A percentile compares a stretch with the other conserved stretches of the same genome.
phyloP scores from a whole-genome alignment of 2,329 filamentous ascomycete genomes.

The Hawksworthiomyces lignivorus region DNA sequence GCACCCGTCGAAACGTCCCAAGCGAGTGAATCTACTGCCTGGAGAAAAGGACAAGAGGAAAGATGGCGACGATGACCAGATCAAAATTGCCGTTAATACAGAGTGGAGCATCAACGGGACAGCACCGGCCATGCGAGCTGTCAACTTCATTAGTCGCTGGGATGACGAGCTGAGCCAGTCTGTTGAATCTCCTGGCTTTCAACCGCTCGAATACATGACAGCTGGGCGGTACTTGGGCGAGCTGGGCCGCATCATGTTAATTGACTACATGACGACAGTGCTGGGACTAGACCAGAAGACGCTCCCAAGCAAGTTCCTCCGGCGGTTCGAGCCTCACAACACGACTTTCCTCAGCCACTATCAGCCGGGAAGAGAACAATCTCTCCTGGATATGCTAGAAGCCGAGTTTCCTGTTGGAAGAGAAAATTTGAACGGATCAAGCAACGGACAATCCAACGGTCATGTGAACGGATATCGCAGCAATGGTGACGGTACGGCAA shows the following conservation, averaged over 20 bases:
- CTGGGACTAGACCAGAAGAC: conserved; percentile 31
- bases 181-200: conserved; percentile 66
- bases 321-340: conserved; percentile 52
- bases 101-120: conserved; percentile 78
- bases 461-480: not conserved
- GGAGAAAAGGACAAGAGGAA: conserved; percentile 44
- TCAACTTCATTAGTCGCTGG: conserved; percentile 62
- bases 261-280: conserved; percentile 51
- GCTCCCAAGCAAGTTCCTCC: conserved; percentile 48
- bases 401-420: conserved; percentile 46
- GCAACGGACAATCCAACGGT: not conserved
- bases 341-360: conserved; percentile 68
- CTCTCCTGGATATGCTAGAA: conserved; percentile 39
- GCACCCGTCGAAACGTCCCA: conserved; percentile 51
- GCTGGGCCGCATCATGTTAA: conserved; percentile 61
- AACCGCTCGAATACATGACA: conserved; percentile 80
- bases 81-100: conserved; percentile 71
- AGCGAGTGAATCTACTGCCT: conserved; percentile 39
- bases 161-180: conserved; percentile 58
- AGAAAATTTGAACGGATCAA: not conserved
- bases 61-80: conserved; percentile 31
- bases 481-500: not conserved
- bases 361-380: conserved; percentile 41
- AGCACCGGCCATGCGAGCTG: conserved; percentile 55
- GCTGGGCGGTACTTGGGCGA: conserved; percentile 72